These are phyloP conservation scores for Hanseniaspora clermontiae DNA, from an alignment of 805 yeast species.

Conservation along the genomic window DNA sequence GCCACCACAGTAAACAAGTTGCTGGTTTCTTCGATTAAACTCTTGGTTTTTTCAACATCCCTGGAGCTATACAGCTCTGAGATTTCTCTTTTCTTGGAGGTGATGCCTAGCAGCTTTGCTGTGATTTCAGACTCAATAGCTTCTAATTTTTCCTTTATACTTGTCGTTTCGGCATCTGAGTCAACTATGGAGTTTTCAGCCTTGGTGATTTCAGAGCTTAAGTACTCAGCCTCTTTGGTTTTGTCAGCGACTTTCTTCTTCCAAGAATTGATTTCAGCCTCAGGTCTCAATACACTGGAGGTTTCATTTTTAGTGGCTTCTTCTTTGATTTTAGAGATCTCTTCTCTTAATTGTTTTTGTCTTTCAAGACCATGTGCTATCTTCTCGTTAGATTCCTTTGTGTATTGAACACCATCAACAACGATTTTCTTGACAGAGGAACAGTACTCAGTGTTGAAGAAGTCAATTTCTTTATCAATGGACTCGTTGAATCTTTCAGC, in stretches of 20 bases:
- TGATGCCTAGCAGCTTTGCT: not conserved
- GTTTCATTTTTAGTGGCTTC: conserved; percentile 17
- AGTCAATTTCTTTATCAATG: not conserved
- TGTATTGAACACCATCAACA: not conserved
- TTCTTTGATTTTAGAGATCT: conserved; percentile 16
- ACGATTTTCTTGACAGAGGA: conserved; percentile 35
- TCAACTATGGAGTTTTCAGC: conserved; percentile 40
- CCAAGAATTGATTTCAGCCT: not conserved
- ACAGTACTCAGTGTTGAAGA: conserved; percentile 32
- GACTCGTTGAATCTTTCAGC: not conserved
- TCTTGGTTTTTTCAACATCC: not conserved
- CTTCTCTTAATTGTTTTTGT: conserved; percentile 20
- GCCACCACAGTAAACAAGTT: not conserved
- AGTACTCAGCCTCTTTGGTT: conserved; percentile 50
- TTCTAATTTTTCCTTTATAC: conserved; percentile 14
- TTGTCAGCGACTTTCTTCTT: conserved; percentile 36
- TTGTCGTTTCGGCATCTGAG: conserved; percentile 28
- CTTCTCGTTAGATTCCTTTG: conserved; percentile 2
- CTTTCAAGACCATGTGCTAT: conserved; percentile 22
- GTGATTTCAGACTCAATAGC: conserved; percentile 17
- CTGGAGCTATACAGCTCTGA: not conserved
- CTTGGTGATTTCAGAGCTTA: conserved; percentile 43
- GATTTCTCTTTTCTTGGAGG: not conserved
- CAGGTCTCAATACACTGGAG: conserved; percentile 9
- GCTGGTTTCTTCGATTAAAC: not conserved